phyloP scores from a whole-genome alignment of 2,329 filamentous ascomycete species.

The Colletotrichum acutatum region DNA sequence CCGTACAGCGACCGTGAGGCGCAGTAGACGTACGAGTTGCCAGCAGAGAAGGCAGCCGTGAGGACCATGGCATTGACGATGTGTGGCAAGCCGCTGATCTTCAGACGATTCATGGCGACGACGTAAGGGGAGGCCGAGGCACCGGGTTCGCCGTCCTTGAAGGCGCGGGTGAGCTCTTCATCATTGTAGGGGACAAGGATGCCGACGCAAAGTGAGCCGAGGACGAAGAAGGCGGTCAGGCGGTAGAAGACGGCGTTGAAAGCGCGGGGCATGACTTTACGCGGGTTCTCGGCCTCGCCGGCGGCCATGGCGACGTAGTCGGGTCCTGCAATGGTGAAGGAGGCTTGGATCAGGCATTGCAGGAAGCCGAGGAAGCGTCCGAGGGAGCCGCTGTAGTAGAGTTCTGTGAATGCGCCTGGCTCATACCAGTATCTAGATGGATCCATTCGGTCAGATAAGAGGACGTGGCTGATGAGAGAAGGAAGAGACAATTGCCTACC shows the following conservation, averaged over 20 bases:
- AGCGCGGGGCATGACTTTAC: constrained; percentile 75
- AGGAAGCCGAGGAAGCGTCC: constrained; percentile 83
- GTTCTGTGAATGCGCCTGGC: constrained; percentile 77
- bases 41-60: constrained; percentile 73
- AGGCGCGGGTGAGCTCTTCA: constrained; percentile 68
- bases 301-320: constrained; percentile 67
- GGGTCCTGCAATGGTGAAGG: constrained; percentile 68
- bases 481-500: neutral
- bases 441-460: neutral
- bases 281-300: constrained; percentile 78
- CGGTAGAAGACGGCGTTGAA: constrained; percentile 86
- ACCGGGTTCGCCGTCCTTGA: constrained; percentile 67
- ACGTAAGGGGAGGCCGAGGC: constrained; percentile 77
- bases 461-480: neutral
- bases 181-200: constrained; percentile 79
- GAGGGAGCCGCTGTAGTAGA: constrained; percentile 71
- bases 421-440: constrained; percentile 65
- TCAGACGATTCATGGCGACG: constrained; percentile 74
- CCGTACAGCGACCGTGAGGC: constrained; percentile 76
- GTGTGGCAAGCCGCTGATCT: constrained; percentile 72
- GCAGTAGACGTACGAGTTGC: constrained; percentile 73
- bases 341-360: constrained; percentile 77
- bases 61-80: constrained; percentile 80
- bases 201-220: constrained; percentile 78
- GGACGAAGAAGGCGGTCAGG: constrained; percentile 78